Base-by-base conservation (phyloP, 2,329 filamentous ascomycete genomes). In the Hypocreales sp. region DNA sequence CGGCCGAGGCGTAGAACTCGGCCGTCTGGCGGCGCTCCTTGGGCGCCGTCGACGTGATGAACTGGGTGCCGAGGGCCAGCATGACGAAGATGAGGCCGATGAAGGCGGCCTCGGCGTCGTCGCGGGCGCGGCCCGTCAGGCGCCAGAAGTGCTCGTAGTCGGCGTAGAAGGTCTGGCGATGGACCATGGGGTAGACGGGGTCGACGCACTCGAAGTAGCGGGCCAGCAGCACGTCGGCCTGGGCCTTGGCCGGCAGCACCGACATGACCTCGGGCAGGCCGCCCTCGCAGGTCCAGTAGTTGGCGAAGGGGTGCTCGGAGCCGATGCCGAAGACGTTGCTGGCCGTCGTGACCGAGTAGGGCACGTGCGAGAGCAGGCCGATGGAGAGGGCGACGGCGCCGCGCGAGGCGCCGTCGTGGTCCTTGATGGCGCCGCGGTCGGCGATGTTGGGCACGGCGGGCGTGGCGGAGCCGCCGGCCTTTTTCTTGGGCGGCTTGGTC, bases 311-410 rank as follows among this genome's bases (percentile, higher is more conserved):
- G 44, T 83, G 78, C 44, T 82, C 76, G 1, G 75, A 73, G 10
- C 77, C 79, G 35, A 83, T 72, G n/a, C 79, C 79, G 44, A 86
- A 86, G 30, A 84, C 76, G 37, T 81, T 82, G 30, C 75, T 80
- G 2, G 75, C 73, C 6, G 72, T 72, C 8, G 75, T 69, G 22
- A 69, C 61, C 0, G 78, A 78, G 44, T 78, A 79, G 1, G 79
- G 76, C 3, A 83, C 66, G 41, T 81, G 74, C 27, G 78, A 81
- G 24, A 84, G 58, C 8, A 83, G 59, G 13, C 68, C 68, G 7
- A 60, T 68, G 4, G 67, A 72, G 10, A 64, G 55, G 17, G 67
- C 61, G 15, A 70, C 56, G 22, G 65, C 64, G 24, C 61, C 61
- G 24, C 60, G 55, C 4, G 61, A 61, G 13, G 55, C 42, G 18